A percentile compares a stretch with the other conserved stretches of the same genome.
Conservation (phyloP, 2,329 filamentous ascomycete species). For the Ambrosiella xylebori region DNA sequence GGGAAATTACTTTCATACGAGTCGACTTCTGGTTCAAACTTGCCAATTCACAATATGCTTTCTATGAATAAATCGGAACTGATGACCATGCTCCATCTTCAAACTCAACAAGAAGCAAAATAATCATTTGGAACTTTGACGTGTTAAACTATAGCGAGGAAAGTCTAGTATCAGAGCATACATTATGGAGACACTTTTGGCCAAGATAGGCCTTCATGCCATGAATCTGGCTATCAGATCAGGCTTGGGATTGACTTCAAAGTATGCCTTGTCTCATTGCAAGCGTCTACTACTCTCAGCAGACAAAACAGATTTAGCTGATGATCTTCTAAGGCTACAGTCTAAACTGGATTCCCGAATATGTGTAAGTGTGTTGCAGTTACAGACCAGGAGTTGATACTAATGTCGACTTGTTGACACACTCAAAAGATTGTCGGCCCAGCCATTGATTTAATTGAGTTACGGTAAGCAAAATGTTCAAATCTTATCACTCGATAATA, state of each 20-base stretch:
- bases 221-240: slow-evolving; percentile 87
- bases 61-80: no score
- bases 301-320: slow-evolving; percentile 48
- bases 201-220: slow-evolving; percentile 45
- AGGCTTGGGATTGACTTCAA: slow-evolving; percentile 69
- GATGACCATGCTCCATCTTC: no score
- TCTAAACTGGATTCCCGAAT: slow-evolving; percentile 70
- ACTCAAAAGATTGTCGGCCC: slow-evolving; percentile 58
- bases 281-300: slow-evolving; percentile 62
- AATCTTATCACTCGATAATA: neutral
- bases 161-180: no score
- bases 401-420: neutral
- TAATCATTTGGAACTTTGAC: no score
- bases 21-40: no score
- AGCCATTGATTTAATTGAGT: slow-evolving; percentile 78
- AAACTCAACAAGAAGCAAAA: no score
- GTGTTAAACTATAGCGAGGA: no score
- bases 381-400: neutral
- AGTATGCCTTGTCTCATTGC: slow-evolving; percentile 70
- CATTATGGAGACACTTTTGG: slow-evolving; percentile 51
- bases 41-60: no score
- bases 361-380: slow-evolving; percentile 18
- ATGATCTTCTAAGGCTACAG: slow-evolving; percentile 55
- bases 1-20: no score
- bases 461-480: slow-evolving; percentile 41